These are phyloP conservation scores for Pythium guiyangense DNA, from an alignment of 352 stramenopile species.

Conservation along the genomic window DNA sequence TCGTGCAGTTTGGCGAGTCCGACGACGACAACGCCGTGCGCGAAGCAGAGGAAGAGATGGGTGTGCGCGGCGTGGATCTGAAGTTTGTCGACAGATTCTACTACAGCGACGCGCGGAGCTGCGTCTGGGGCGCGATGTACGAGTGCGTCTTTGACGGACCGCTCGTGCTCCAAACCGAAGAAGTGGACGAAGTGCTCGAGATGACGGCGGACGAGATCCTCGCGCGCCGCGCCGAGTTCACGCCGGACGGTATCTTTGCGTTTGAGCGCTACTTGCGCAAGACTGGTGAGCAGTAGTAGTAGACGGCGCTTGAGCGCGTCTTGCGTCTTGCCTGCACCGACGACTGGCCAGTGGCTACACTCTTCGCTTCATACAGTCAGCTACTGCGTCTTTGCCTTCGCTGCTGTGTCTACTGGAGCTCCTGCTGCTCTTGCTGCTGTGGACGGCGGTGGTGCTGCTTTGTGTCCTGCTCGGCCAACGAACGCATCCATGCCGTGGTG, in stretches of 20 bases:
- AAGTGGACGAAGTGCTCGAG: conserved; percentile 73
- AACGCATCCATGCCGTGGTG: conserved; percentile 77
- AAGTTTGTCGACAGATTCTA: conserved; percentile 57
- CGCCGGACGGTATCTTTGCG: conserved; percentile 73
- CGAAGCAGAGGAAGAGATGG: conserved; percentile 84
- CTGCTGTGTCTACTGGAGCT: not conserved
- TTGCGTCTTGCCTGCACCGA: too few species aligned
- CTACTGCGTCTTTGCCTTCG: not conserved
- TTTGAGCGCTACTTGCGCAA: conserved; percentile 62
- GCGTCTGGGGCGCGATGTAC: conserved; percentile 77
- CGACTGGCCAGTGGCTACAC: too few species aligned
- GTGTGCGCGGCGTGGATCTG: conserved; percentile 55
- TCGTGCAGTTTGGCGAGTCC: conserved; percentile 73
- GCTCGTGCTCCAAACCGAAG: conserved; percentile 60
- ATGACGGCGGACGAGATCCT: conserved; percentile 77
- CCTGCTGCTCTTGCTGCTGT: not conserved
- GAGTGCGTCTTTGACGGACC: conserved; percentile 70
- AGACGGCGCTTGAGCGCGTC: not conserved
- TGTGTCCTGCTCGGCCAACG: conserved; percentile 22
- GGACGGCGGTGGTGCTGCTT: not conserved
- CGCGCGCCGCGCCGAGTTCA: conserved; percentile 54
- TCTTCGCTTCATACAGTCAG: too few species aligned
- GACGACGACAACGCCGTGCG: conserved; percentile 62
- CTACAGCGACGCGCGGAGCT: conserved; percentile 52
- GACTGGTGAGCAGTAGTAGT: conserved; percentile 6